phyloP scores from a whole-genome alignment of 2,329 filamentous ascomycete species.

The Colletotrichum sojae region DNA sequence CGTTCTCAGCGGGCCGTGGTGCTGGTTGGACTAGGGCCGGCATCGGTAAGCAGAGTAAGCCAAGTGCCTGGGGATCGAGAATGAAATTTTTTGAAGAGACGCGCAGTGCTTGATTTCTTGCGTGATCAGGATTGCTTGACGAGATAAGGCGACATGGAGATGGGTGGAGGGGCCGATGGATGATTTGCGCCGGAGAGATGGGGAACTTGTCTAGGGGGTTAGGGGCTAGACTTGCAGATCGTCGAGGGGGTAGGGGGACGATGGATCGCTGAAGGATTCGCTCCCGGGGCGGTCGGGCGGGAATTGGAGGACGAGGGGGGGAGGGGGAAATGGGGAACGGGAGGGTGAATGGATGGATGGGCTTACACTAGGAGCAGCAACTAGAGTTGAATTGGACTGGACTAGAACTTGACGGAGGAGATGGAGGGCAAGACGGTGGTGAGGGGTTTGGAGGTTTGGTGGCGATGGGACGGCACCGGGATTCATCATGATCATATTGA shows the following conservation, averaged over 20 bases:
- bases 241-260: slow-evolving; percentile 14
- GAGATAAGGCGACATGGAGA: slow-evolving; percentile 26
- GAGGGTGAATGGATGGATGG: neutral
- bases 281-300: slow-evolving; percentile 29
- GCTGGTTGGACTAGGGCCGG: no score
- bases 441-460: neutral
- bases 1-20: neutral
- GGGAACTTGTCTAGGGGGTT: slow-evolving; percentile 2
- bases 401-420: neutral
- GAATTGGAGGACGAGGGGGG: slow-evolving; percentile 19
- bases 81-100: neutral
- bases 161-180: slow-evolving; percentile 17
- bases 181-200: slow-evolving; percentile 21
- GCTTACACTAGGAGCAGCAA: neutral
- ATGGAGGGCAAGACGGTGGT: neutral
- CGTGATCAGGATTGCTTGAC: slow-evolving; percentile 19
- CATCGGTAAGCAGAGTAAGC: no score
- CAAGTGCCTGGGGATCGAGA: neutral
- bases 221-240: slow-evolving; percentile 38
- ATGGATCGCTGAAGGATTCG: slow-evolving; percentile 36
- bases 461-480: no score
- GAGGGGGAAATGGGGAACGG: neutral
- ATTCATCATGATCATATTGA: no score
- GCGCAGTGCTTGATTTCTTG: neutral
- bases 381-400: neutral